phyloP scores from a whole-genome alignment of 176 grass and related monocot genomes.

The Zoysia pacifica region DNA sequence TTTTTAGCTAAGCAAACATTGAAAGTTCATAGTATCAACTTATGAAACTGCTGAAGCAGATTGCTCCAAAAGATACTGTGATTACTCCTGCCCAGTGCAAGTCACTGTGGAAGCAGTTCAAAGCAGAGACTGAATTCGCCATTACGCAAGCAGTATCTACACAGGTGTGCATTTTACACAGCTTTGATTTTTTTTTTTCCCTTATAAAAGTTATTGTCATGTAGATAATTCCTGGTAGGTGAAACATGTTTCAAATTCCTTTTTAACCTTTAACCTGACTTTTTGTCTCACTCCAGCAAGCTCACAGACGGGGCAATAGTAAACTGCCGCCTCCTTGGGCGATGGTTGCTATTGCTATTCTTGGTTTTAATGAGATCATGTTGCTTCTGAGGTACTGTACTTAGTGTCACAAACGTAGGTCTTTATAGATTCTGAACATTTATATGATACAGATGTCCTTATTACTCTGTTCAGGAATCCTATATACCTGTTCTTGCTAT shows the following conservation, averaged over 20 bases:
- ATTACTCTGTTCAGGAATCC: slow-evolving; percentile 71
- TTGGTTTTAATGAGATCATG: slow-evolving; percentile 99
- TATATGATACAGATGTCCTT: slow-evolving; percentile 33
- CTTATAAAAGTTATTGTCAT: background rate
- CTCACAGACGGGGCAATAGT: slow-evolving; percentile 60
- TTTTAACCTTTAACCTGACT: slow-evolving; percentile 14
- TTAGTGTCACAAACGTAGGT: background rate
- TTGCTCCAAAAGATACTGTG: slow-evolving; percentile 64
- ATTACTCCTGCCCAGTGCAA: slow-evolving; percentile 90
- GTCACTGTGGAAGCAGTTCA: slow-evolving; percentile 82
- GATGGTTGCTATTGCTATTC: slow-evolving; percentile 69
- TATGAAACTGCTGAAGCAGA: slow-evolving; percentile 42
- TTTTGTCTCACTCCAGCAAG: slow-evolving; percentile 63
- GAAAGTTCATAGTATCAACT: slow-evolving; percentile 24
- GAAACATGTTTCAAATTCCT: slow-evolving; percentile 22
- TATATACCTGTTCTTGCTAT: slow-evolving; percentile 74
- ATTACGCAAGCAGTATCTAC: slow-evolving; percentile 83
- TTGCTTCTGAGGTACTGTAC: slow-evolving; percentile 41
- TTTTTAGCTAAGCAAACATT: slow-evolving; percentile 14
- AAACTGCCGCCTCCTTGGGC: slow-evolving; percentile 88
- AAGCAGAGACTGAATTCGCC: slow-evolving; percentile 73
- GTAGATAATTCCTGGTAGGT: background rate
- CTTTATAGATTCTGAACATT: slow-evolving; percentile 4
- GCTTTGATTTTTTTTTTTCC: slow-evolving; percentile 2
- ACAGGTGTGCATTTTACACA: slow-evolving; percentile 56